A percentile compares a stretch with the other conserved stretches of the same genome.
phyloP scores from a whole-genome alignment of 352 stramenopile genomes.

The Bremia lactucae region DNA sequence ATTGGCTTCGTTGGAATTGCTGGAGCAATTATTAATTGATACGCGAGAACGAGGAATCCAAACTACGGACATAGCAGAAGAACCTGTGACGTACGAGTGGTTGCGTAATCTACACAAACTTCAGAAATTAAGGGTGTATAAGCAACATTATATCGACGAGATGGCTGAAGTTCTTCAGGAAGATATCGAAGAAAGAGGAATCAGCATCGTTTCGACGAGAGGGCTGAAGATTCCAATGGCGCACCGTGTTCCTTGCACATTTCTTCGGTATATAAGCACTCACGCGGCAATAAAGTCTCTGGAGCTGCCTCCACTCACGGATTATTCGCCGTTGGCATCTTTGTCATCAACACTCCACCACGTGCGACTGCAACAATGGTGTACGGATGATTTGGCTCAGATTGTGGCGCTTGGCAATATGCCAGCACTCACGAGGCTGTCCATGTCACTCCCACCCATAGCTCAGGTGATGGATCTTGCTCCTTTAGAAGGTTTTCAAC shows the following conservation, averaged over 20 bases:
- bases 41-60: conserved; percentile 14
- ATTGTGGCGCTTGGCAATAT: conserved; percentile 21
- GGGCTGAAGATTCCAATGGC: conserved; percentile 22
- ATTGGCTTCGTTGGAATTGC: conserved; percentile 15
- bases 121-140: conserved; percentile 30
- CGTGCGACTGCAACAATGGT: conserved; percentile 31
- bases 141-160: conserved; percentile 29
- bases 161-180: conserved; percentile 19
- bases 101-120: conserved; percentile 20
- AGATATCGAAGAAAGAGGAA: conserved; percentile 20
- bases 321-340: conserved; percentile 24
- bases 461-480: conserved; percentile 30
- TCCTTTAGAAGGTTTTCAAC: conserved; percentile 28
- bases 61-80: neutral
- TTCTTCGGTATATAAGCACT: conserved; percentile 22
- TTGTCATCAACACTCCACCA: conserved; percentile 22
- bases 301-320: conserved; percentile 21
- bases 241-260: conserved; percentile 25
- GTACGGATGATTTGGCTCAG: conserved; percentile 26
- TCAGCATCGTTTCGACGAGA: conserved; percentile 9
- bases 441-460: conserved; percentile 26
- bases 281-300: conserved; percentile 19
- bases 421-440: conserved; percentile 19
- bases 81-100: conserved; percentile 19
- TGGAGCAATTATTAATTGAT: conserved; percentile 37